Base-by-base conservation (phyloP, 768 basidiomycete genomes). In the Calocera cornea region DNA sequence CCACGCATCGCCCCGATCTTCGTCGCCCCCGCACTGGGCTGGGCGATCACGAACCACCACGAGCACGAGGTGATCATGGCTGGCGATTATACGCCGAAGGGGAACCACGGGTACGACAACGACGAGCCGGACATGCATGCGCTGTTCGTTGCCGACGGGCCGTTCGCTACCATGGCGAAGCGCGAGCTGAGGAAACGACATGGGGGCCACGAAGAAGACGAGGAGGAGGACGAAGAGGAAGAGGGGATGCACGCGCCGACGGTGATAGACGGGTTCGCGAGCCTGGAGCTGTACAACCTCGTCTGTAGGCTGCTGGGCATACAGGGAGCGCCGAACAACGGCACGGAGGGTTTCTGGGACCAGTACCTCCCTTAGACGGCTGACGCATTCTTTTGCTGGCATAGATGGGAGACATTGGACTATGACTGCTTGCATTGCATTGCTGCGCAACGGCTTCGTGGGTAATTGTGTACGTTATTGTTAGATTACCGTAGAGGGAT, bases 41-140 rank as follows among this genome's bases (percentile, higher is more conserved):
- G 89, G 76, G 85, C 86, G 0, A 76, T 97, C 69, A 91, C 90
- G 11, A 87, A 83, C 60, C 80, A 80, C 66, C 77, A 81, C 41
- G 82, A 88, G 73, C 70, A 72, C 60, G 70, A 75, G 64, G 72
- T 73, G 83, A 85, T 14, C 78, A 85, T 69, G 77, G 79, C 12
- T 82, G 86, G 60, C 80, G 67, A 71, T 34, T 75, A 74, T 64
- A 64, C 44, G 81, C 84, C 79, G 69, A 91, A 87, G 76, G 92
- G 92, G 89, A 92, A 86, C 68, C 94, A 97, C 72, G 94, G 94
- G 5, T 97, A 94, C 73, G 92, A 95, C 75, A 94, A 93, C 71
- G 75, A 82, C 19, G 84, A 86, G 44, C 72, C 79, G 14, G 80
- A 87, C 5, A 95, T 95, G 94, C 84, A 86, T 64, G 92, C 92